Evolutionary conservation across 2,329 filamentous ascomycete genomes (phyloP), one percentile per base, ranked within the genome.

Genomic region (Neofusicoccum parvum): DNA sequence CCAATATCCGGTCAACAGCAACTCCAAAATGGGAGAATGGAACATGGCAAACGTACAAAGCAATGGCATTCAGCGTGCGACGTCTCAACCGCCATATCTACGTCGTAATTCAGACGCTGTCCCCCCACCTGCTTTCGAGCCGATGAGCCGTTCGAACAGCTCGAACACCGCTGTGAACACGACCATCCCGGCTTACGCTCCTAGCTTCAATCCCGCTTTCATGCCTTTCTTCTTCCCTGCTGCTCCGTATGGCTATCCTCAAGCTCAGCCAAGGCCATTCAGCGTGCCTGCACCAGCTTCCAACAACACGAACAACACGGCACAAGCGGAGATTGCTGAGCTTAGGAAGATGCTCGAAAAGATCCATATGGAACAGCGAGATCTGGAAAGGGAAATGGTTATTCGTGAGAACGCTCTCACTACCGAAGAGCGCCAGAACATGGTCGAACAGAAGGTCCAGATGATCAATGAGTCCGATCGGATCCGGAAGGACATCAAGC

Each of bases 381-480:
- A 70, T 37, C 71, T 73, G 14, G 72, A 78, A 51, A 72, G 67
- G n/a, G 71, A 75, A 11, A 53, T 65, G 53, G 64, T 65, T 14
- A 60, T 65, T 7, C 53, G 49, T 5, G 64, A 65, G 48, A 34
- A 20, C 17, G 9, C 36, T 5, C 46, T 60, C 34, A 60, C 64
- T 15, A 4, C 64, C 10, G 67, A 68, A 10, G 78, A 75, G 74
- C 73, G 76, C 53, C 67, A 69, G 5, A 64, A 65, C 17, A 74
- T 77, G 65, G 76, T 78, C 17, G 72, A 74, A 58, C 73, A 74
- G 69, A 78, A 78, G 69, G 73, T 70, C 48, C 69, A 66, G 49
- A 68, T 78, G 20, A 76, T 78, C 53, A 72, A 74, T 12, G 74
- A 78, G 62, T 72, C 78, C 12, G 76, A 78, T 66, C 66, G 67